Percentiles rank a stretch among this genome's conserved stretches.
Conservation (phyloP, 225 moss, liverwort and hornwort genomes). For the Asterella californica region DNA sequence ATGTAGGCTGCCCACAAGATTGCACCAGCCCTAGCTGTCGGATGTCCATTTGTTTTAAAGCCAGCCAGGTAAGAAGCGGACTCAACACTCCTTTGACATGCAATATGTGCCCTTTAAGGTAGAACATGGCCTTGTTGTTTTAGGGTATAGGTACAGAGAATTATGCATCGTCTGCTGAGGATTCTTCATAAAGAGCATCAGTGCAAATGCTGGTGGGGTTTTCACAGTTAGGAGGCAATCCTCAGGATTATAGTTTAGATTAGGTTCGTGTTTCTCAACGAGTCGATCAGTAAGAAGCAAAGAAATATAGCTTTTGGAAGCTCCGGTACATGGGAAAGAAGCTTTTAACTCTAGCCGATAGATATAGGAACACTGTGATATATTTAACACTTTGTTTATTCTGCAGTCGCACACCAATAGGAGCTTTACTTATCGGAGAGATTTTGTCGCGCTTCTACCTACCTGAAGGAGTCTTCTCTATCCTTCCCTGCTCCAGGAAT, state of each 20-base stretch:
- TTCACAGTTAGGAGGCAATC: neutral
- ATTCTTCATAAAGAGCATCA: neutral
- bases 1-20: constrained; percentile 47
- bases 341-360: neutral
- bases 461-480: constrained; percentile 51
- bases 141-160: too few species aligned
- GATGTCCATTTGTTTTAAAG: constrained; percentile 49
- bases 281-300: neutral
- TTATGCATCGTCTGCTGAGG: neutral
- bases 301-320: neutral
- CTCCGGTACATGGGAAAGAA: neutral
- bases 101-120: neutral
- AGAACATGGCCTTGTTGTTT: neutral
- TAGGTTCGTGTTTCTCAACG: neutral
- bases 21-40: constrained; percentile 49
- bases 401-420: constrained; percentile 48
- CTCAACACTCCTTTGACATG: neutral
- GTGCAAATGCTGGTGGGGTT: neutral
- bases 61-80: constrained; percentile 42
- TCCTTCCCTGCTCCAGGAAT: constrained; percentile 44
- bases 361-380: too few species aligned
- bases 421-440: constrained; percentile 49
- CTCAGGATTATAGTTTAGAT: neutral
- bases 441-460: constrained; percentile 42
- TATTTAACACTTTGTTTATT: neutral